Conservation (phyloP, 306 rosid species). For the Prunus padus region DNA sequence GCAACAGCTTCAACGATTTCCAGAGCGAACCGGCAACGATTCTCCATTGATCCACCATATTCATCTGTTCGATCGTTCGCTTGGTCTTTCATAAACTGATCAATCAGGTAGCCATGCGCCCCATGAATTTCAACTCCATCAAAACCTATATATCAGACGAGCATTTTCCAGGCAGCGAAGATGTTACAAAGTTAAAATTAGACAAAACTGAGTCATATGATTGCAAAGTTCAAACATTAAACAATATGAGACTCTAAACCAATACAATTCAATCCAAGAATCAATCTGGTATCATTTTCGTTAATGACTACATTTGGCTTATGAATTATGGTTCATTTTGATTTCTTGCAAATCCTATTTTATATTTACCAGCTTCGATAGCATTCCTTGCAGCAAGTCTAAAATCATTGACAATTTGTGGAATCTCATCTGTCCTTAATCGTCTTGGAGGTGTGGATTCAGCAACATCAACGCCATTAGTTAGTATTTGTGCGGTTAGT, state of each 20-base stretch:
- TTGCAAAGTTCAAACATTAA: too few relatives aligned
- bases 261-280: too few relatives aligned
- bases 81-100: conserved; percentile 38
- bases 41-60: conserved; percentile 51
- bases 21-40: conserved; percentile 63
- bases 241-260: too few relatives aligned
- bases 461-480: conserved; percentile 36
- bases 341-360: neutral
- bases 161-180: too few relatives aligned
- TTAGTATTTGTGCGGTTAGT: conserved; percentile 25
- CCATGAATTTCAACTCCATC: conserved; percentile 52
- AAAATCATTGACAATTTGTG: conserved; percentile 54
- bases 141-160: conserved; percentile 24
- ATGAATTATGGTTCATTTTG: too few relatives aligned
- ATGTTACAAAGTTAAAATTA: too few relatives aligned
- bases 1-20: conserved; percentile 44
- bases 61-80: conserved; percentile 37
- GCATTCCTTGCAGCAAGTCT: conserved; percentile 60
- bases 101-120: conserved; percentile 40
- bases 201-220: too few relatives aligned
- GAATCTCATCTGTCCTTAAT: conserved; percentile 56
- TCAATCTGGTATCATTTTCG: too few relatives aligned
- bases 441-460: conserved; percentile 55
- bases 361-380: conserved; percentile 66
- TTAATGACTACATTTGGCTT: too few relatives aligned